Evolutionary conservation across 257 asterid species (phyloP).

Genomic region (Anisodus tanguticus): DNA sequence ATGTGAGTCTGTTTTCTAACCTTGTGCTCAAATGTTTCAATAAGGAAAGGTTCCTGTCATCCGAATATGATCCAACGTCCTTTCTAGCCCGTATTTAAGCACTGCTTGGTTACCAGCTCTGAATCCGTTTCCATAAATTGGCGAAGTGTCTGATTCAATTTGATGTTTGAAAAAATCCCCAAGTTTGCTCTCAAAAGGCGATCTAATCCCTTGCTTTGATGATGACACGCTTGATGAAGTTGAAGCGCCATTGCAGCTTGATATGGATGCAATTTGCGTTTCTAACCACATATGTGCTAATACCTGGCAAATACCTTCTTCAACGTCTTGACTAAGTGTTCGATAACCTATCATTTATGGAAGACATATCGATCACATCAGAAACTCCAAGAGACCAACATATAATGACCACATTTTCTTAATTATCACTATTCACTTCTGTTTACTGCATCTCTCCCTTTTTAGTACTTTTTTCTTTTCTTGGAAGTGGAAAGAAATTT

Average conservation of each 20-base stretch:
- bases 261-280: slow-evolving; percentile 60
- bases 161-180: slow-evolving; percentile 86
- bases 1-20: slow-evolving; percentile 22
- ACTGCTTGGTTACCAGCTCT: slow-evolving; percentile 81
- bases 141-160: slow-evolving; percentile 83
- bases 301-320: slow-evolving; percentile 97
- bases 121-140: slow-evolving; percentile 87
- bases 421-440: too few species aligned
- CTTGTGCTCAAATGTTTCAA: slow-evolving; percentile 35
- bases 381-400: background rate
- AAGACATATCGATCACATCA: slow-evolving; percentile 16
- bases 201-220: slow-evolving; percentile 47
- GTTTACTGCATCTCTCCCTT: too few species aligned
- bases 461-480: too few species aligned
- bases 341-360: slow-evolving; percentile 62
- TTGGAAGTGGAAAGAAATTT: too few species aligned
- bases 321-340: slow-evolving; percentile 79
- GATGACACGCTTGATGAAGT: slow-evolving; percentile 46
- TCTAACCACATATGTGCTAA: slow-evolving; percentile 94
- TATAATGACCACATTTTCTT: too few species aligned
- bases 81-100: slow-evolving; percentile 66
- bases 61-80: slow-evolving; percentile 73
- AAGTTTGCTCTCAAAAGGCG: slow-evolving; percentile 79
- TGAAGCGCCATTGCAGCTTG: slow-evolving; percentile 53
- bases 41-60: slow-evolving; percentile 79